Conservation (phyloP, 192 early-diverging fungal genomes). For the Coemansia sp. region DNA sequence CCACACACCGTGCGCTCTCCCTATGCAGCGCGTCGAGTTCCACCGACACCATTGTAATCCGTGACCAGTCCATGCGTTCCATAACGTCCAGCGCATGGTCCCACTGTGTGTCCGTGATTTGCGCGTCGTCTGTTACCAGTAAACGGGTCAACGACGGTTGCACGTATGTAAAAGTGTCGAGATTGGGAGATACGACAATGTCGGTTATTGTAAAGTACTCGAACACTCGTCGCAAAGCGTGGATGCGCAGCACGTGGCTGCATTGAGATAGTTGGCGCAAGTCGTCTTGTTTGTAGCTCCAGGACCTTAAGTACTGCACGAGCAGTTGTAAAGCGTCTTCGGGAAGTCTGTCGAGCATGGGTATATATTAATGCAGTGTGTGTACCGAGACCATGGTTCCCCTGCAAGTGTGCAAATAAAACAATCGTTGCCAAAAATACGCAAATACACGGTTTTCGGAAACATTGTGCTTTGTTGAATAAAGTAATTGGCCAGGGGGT, state of each 20-base stretch:
- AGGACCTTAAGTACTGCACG: conserved; percentile 29
- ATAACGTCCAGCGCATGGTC: neutral
- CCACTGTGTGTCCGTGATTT: conserved; percentile 19
- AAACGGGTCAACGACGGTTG: conserved; percentile 21
- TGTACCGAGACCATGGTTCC: too few species aligned
- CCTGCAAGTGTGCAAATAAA: too few species aligned
- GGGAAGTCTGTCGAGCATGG: conserved; percentile 15
- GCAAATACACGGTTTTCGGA: too few species aligned
- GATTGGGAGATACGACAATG: neutral
- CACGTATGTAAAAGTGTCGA: conserved; percentile 1
- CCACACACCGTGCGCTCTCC: neutral
- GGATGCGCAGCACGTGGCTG: conserved; percentile 6
- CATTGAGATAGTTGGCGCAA: conserved; percentile 13
- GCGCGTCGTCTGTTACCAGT: conserved; percentile 20
- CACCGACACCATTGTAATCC: conserved; percentile 29
- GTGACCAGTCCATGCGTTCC: conserved; percentile 11
- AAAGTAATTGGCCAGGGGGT: too few species aligned
- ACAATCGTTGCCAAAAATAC: too few species aligned
- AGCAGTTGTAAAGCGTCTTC: conserved; percentile 10
- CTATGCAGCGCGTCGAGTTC: conserved; percentile 13
- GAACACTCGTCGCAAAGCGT: conserved; percentile 7
- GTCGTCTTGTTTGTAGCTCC: conserved; percentile 21
- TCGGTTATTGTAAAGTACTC: conserved; percentile 36
- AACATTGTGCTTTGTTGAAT: too few species aligned
- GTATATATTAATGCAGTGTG: too few species aligned